Base-by-base conservation (phyloP, 306 rosid species). In the Cucumis cinereus region DNA sequence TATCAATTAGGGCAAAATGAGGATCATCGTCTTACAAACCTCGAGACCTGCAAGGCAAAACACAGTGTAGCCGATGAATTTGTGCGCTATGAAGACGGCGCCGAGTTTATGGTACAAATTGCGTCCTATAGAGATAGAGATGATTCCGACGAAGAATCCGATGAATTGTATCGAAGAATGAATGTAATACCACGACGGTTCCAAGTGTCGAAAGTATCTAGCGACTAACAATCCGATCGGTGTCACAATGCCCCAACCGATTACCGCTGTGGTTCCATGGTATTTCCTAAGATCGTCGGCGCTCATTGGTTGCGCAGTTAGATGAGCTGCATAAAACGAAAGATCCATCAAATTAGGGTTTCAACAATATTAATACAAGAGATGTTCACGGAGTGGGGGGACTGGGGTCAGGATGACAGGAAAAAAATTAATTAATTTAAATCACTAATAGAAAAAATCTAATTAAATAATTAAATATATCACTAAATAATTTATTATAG, bases 131-230 rank as follows among this genome's bases (percentile, higher is more conserved):
- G 58, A 15, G 58, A 70, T 24, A 23, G 75, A 47, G 23, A 70
- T 24, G 14, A 70, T 14, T 14, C 75, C 75, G 11, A 70, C 3
- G 54, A 70, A 26, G 75, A 73, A 73, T 2, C 81, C 81, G 28
- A 71, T 3, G 63, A 70, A 70, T 26, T 79, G 81, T 41, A 62
- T 30, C 6, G 77, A 58, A 15, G 77, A 69, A 71, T 79, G 81
- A 59, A 79, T 26, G 60, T 71, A 79, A 40, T 69, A 79, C 77
- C 81, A 79, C 1, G 14, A 2, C 10, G 81, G 72, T 11, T 79
- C 73, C 5, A 17, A 1, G 5, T 57, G 26, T 13, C 61, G 74
- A 23, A 79, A 45, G 56, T 79, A 59, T 7, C 77, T 26, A 9
- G 81, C 77, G 19, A 79, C 9, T 15, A 63, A 6, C 20, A 43